Percentiles rank a stretch among this genome's conserved stretches.
Evolutionary conservation across 164 flowering plant species (phyloP).

Genomic region (Cinnamomum chago): DNA sequence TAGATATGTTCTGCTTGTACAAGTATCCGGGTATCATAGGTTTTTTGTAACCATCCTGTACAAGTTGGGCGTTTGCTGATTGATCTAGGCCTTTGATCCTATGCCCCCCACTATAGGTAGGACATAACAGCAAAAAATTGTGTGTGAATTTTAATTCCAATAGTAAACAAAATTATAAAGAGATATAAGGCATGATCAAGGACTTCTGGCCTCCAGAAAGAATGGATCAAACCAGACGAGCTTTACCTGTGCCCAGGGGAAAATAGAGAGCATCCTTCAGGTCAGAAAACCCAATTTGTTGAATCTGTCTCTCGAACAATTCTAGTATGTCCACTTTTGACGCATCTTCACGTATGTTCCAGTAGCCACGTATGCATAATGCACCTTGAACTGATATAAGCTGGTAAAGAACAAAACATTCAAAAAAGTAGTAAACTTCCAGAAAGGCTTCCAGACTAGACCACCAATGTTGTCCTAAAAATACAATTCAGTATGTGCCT

Average conservation of each 20-base stretch:
- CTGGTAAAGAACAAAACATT: slow-evolving; percentile 22
- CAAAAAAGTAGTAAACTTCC: not conserved
- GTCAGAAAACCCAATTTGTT: slow-evolving; percentile 48
- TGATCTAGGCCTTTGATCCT: too few species aligned
- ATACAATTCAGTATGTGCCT: not conserved
- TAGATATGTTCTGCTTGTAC: too few species aligned
- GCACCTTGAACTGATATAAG: slow-evolving; percentile 46
- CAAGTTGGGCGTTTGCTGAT: too few species aligned
- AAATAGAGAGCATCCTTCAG: slow-evolving; percentile 68
- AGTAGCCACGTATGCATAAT: slow-evolving; percentile 83
- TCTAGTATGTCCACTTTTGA: slow-evolving; percentile 39
- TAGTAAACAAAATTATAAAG: not conserved
- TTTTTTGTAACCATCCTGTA: too few species aligned
- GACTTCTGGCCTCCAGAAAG: not conserved
- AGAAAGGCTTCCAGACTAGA: not conserved
- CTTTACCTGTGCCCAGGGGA: slow-evolving; percentile 52
- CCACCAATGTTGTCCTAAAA: not conserved
- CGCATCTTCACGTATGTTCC: slow-evolving; percentile 50
- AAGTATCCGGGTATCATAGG: too few species aligned
- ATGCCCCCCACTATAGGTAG: too few species aligned
- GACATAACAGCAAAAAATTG: not conserved
- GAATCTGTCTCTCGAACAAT: slow-evolving; percentile 57
- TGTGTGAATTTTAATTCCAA: not conserved
- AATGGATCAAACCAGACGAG: not conserved
- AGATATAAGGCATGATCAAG: not conserved